Evolutionary conservation across 371 early-diverging fungal species (phyloP).

Genomic region (Circinella umbellata): DNA sequence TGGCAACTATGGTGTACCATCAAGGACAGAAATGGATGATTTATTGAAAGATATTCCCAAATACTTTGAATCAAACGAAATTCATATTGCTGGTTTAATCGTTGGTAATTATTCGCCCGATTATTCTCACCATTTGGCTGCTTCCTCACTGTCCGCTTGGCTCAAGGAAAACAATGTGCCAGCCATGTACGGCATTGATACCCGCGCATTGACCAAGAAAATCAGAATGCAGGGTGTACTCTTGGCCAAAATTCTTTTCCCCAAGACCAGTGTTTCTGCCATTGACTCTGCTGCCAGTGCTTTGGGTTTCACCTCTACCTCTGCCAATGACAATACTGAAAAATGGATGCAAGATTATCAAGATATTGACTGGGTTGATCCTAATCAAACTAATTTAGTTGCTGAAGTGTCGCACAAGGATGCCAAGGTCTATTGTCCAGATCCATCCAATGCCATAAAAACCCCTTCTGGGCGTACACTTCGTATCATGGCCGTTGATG

Average conservation of each 20-base stretch:
- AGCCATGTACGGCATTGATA: conserved; percentile 94
- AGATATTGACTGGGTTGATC: conserved; percentile 90
- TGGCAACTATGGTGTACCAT: conserved; percentile 94
- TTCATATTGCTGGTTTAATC: conserved; percentile 87
- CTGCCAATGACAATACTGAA: conserved; percentile 46
- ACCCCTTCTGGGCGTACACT: conserved; percentile 79
- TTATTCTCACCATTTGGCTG: conserved; percentile 93
- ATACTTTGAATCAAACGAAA: conserved; percentile 85
- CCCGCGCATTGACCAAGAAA: conserved; percentile 88
- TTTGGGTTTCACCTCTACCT: conserved; percentile 34
- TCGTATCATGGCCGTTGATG: conserved; percentile 91
- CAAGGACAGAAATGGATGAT: conserved; percentile 70
- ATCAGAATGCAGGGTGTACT: conserved; percentile 87
- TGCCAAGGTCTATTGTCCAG: conserved; percentile 76
- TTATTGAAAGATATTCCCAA: conserved; percentile 80
- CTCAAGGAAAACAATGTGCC: conserved; percentile 86
- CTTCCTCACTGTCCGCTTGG: conserved; percentile 88
- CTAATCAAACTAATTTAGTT: conserved; percentile 90
- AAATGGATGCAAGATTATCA: conserved; percentile 73
- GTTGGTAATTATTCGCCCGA: conserved; percentile 86
- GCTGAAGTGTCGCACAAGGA: conserved; percentile 89
- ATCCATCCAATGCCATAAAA: conserved; percentile 63
- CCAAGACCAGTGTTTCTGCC: conserved; percentile 68
- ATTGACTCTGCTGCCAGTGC: conserved; percentile 52
- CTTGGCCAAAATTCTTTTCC: conserved; percentile 85